Percentiles rank a stretch among this genome's conserved stretches.
phyloP scores from a whole-genome alignment of 1,139 yeast species.

The Saccharomyces hybrid region DNA sequence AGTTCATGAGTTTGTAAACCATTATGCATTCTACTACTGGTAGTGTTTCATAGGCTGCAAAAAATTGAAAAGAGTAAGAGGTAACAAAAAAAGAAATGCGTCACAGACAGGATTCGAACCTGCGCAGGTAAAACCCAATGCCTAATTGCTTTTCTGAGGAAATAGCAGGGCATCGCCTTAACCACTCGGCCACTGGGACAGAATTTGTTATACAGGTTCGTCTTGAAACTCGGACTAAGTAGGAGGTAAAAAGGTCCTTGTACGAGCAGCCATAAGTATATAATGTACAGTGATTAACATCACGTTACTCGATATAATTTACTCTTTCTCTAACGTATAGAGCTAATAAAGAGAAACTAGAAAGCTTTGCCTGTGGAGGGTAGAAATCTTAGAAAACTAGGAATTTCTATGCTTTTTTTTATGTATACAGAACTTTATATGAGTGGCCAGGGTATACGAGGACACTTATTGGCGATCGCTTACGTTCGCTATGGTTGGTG shows the following conservation, averaged over 20 bases:
- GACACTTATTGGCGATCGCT: neutral
- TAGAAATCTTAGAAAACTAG: neutral
- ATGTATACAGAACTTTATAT: neutral
- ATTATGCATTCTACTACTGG: neutral
- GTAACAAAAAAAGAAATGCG: slow-evolving; percentile 29
- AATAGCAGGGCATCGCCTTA: slow-evolving; percentile 81
- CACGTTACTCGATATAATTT: neutral
- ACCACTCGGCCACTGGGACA: slow-evolving; percentile 80
- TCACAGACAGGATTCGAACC: slow-evolving; percentile 62
- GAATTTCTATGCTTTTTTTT: neutral
- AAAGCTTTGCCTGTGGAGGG: neutral
- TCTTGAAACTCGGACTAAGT: neutral
- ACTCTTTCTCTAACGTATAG: neutral
- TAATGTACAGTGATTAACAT: neutral
- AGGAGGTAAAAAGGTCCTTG: too few species aligned
- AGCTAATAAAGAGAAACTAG: neutral
- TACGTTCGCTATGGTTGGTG: neutral
- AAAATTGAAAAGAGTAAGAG: too few species aligned
- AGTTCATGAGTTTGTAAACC: neutral
- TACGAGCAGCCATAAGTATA: neutral
- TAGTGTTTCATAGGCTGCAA: too few species aligned
- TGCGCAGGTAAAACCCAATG: slow-evolving; percentile 55
- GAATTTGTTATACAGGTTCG: neutral
- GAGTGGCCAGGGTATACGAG: neutral
- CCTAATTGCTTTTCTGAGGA: slow-evolving; percentile 34